Evolutionary conservation across 2,329 filamentous ascomycete genomes (phyloP), one percentile per base, ranked within the genome.

Genomic region (Pezicula carpinea): DNA sequence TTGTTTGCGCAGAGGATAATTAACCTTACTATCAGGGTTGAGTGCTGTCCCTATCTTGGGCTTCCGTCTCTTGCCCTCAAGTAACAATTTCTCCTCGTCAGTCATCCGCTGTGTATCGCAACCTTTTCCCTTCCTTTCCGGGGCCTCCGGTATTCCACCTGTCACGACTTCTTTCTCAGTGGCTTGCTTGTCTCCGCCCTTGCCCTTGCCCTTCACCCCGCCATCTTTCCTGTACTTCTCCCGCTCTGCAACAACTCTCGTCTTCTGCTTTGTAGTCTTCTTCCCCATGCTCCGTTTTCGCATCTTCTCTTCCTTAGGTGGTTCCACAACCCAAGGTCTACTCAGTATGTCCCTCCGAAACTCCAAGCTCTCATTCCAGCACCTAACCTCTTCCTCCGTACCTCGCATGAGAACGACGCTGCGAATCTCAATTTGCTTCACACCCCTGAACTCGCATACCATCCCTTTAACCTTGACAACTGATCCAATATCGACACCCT

Each of bases 381-480:
- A 76, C 6, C 59, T 62, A 3, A 83, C 67, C 59, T 86, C 82
- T 29, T 76, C 69, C 39, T 73, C 70, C 0, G 80, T 85, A 38
- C 73, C 71, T 19, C 59, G 61, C 4, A 85, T 47, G 0, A 68
- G 53, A n/a, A 61, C 58, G 47, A 79, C 64, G 55, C 75, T 79
- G 39, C 75, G 68, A 18, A 80, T 68, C 36, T 70, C 71, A 52
- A 84, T 66, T 58, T 81, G 77, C 54, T 64, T 73, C 48, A 70
- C 63, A 1, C 69, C 67, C 44, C 75, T 69, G 50, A 72, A 83
- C 0, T 65, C 59, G 5, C 60, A 66, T 14, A 83, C 55, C 2
- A 66, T 64, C 6, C 80, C 81, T 52, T 80, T 80, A 47, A 83
- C 62, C 44, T 83, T 77, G 13, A 83, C 66, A 3, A 83, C 68